phyloP scores from a whole-genome alignment of 768 basidiomycete species.

The Lepiota brunneoincarnata region DNA sequence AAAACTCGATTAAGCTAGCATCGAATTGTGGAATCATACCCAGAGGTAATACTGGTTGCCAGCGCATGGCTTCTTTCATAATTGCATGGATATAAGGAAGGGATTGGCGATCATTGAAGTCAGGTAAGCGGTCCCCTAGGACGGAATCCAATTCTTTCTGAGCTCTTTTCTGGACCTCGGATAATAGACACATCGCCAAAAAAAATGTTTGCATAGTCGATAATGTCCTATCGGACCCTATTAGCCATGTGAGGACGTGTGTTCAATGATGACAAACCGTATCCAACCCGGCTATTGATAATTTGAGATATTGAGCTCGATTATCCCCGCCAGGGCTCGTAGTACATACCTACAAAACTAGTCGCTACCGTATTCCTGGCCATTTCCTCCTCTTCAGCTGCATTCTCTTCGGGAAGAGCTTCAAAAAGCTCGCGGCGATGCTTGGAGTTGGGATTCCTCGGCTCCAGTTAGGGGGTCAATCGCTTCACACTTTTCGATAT shows the following conservation, averaged over 20 bases:
- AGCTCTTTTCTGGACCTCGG: constrained; percentile 29
- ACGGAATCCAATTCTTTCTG: constrained; percentile 36
- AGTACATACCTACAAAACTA: constrained; percentile 21
- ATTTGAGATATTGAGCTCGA: background rate
- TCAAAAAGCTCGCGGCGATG: constrained; percentile 3
- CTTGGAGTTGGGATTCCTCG: background rate
- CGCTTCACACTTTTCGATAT: too few relatives aligned
- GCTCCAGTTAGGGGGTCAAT: too few relatives aligned
- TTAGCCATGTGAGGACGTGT: too few relatives aligned
- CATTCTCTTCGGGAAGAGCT: background rate
- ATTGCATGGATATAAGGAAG: constrained; percentile 33
- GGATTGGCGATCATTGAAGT: constrained; percentile 24
- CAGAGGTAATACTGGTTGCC: constrained; percentile 28
- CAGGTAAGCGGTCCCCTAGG: constrained; percentile 31
- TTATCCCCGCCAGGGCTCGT: too few relatives aligned
- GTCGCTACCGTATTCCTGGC: constrained; percentile 23
- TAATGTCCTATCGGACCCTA: constrained; percentile 23
- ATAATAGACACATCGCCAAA: constrained; percentile 32
- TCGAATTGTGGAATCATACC: constrained; percentile 29
- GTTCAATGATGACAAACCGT: constrained; percentile 16
- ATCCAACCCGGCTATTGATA: constrained; percentile 24
- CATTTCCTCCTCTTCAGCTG: constrained; percentile 11
- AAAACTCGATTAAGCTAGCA: constrained; percentile 10
- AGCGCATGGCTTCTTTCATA: constrained; percentile 33
- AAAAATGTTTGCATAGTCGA: constrained; percentile 30